phyloP scores from a whole-genome alignment of 768 basidiomycete genomes.

The Suillus lakei region DNA sequence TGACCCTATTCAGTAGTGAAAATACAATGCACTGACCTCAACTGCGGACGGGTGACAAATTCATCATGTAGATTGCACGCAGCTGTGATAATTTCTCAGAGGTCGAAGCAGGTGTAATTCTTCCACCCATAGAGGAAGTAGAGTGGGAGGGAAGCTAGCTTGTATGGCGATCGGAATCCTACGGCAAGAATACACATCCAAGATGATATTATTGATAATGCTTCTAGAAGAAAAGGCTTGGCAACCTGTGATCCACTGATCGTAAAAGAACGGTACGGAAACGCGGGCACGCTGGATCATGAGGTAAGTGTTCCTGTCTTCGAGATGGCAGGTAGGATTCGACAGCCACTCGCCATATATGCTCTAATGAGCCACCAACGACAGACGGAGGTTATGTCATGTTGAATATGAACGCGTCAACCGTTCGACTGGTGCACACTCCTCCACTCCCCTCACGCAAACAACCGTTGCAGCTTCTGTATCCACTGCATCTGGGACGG shows the following conservation, averaged over 20 bases:
- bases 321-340: not conserved
- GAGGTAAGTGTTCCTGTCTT: slow-evolving; percentile 1
- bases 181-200: not conserved
- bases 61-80: not conserved
- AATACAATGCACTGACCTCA: not conserved
- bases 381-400: slow-evolving; percentile 9
- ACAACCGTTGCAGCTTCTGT: slow-evolving; percentile 62
- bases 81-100: not conserved
- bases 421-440: slow-evolving; percentile 65
- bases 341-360: not conserved
- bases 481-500: slow-evolving; percentile 64
- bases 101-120: not conserved
- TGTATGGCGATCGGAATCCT: not conserved
- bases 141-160: not conserved
- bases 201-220: not conserved
- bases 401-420: slow-evolving; percentile 32
- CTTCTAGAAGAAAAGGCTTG: not conserved
- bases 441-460: slow-evolving; percentile 69
- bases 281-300: not conserved
- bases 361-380: not conserved
- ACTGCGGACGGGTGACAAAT: not conserved
- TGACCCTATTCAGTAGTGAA: not conserved
- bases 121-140: not conserved
- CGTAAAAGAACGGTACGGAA: no score
- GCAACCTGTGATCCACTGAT: not conserved